Base-by-base conservation (phyloP, 75 land plant genomes). In the Pseudotsuga menziesii region DNA sequence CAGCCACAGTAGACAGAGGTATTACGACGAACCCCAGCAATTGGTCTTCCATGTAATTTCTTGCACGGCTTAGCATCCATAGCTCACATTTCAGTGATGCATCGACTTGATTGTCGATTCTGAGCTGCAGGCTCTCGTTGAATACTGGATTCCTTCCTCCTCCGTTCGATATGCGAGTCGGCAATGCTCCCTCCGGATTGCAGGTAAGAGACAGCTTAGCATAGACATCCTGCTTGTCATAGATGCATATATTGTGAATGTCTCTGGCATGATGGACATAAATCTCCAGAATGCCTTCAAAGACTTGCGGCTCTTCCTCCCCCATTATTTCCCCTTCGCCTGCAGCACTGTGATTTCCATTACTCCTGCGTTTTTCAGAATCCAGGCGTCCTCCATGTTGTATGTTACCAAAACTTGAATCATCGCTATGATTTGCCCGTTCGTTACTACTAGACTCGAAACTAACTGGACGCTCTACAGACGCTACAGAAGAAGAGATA, bases 221-320 rank as follows among this genome's bases (percentile, higher is more conserved):
- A 83, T 90, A 93, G 5, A 93, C 93, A 78, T 93, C 95, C 78
- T 93, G 95, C 72, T 93, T 93, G 76, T 89, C 94, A 81, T 93
- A 93, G 66, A 93, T 93, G 80, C 95, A 93, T 14, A 93, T 89
- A 82, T 93, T 93, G 32, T 93, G 95, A 61, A 93, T 85, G 41
- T 89, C 91, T 39, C 87, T 79, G 5, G 95, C 95, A 39, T 87
- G 85, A 56, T 93, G 93, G 3, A 93, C 63, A 74, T 67, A 83
- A 5, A 93, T 83, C 5, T 93, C 88, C 39, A 93, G 88, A 64
- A 80, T 82, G 16, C 93, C 96, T 5, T 86, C 67, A 27, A 60
- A 74, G 44, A 61, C 80, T 58, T 71, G 74, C 2, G 15, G 14
- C 72, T 80, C 25, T 2, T 22, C 58, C 20, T 22, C 59, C 14